Evolutionary conservation across 2,329 filamentous ascomycete species (phyloP), one percentile per base, ranked within the genome.

Genomic region (Beauveria varroae): DNA sequence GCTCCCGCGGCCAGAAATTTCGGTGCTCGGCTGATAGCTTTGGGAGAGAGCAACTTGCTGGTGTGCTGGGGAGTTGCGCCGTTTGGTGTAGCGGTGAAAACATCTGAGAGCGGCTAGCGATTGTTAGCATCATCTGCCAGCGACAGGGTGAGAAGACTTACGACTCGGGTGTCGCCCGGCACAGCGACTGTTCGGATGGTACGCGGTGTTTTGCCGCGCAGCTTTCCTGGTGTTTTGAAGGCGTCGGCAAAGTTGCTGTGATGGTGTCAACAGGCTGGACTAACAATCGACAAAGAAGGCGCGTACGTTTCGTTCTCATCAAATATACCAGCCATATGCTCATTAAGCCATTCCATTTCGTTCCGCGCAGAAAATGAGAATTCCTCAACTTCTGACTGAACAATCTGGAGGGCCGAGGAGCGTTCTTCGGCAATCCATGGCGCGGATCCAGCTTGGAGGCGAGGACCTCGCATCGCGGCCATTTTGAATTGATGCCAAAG

Each of bases 261-360:
- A 14, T 37, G 12, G 41, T 47, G 62, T 76, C 64, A 77, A 74
- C 65, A 66, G 59, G 63, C 18, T 18, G 34, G 10, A 40, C 26
- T 44, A 57, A 57, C 37, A 57, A 61, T 5, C 10, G 22, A 50
- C 26, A 52, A 28, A 18, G 47, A 40, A 30, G 55, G 66, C 44
- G 57, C 71, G 70, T 84, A 97, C 95, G 92, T 85, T 75, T 93
- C 86, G 70, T 92, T 89, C 68, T 88, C 86, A 69, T 87, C 88
- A 73, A 98, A 96, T 70, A 99, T 91, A 65, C 96, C 91, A 55
- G 86, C 86, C 93, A 99, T 97, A 74, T 99, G 95, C 77, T 98
- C 95, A 71, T 99, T 98, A 68, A 99, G 80, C 95, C 95, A 99
- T 72, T 98, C 93, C 70, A 98, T 79, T 74, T 99, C 95, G 75